Evolutionary conservation across 768 basidiomycete species (phyloP).

Genomic region (Suillus americanus): DNA sequence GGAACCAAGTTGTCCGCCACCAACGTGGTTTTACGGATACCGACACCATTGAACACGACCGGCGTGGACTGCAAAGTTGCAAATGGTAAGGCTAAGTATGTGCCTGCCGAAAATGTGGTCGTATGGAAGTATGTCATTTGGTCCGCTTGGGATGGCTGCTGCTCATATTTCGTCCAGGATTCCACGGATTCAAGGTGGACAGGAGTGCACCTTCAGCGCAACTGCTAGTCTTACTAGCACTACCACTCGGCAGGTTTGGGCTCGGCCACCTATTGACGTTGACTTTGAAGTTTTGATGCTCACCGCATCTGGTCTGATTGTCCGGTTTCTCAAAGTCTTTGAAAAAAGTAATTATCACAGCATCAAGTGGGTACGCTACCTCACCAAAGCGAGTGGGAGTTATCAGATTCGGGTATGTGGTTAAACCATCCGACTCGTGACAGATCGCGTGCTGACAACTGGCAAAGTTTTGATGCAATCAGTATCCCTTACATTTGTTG

Average conservation of each 20-base stretch:
- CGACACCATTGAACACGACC: slow-evolving; percentile 94
- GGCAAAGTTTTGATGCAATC: slow-evolving; percentile 27
- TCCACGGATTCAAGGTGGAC: slow-evolving; percentile 87
- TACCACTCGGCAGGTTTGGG: slow-evolving; percentile 95
- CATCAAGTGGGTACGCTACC: slow-evolving; percentile 94
- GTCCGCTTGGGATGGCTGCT: slow-evolving; percentile 3
- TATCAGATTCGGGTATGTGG: slow-evolving; percentile 90
- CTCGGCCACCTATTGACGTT: slow-evolving; percentile 94
- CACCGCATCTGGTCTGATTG: slow-evolving; percentile 92
- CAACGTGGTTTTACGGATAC: slow-evolving; percentile 89
- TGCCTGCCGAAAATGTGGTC: slow-evolving; percentile 92
- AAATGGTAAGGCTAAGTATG: slow-evolving; percentile 95
- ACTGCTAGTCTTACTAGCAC: slow-evolving; percentile 84
- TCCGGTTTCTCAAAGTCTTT: slow-evolving; percentile 97
- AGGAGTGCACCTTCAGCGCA: slow-evolving; percentile 84
- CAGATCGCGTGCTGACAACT: slow-evolving; percentile 1
- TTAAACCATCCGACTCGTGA: not conserved
- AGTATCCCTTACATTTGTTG: slow-evolving; percentile 21
- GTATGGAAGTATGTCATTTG: slow-evolving; percentile 87
- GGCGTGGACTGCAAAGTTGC: slow-evolving; percentile 89
- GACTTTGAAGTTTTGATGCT: slow-evolving; percentile 99
- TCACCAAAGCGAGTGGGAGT: slow-evolving; percentile 89
- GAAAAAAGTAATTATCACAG: slow-evolving; percentile 95
- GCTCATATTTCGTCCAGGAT: slow-evolving; percentile 55
- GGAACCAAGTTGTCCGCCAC: slow-evolving; percentile 91